Base-by-base conservation (phyloP, 1,139 yeast species). In the Debaryomycetaceae sp. region DNA sequence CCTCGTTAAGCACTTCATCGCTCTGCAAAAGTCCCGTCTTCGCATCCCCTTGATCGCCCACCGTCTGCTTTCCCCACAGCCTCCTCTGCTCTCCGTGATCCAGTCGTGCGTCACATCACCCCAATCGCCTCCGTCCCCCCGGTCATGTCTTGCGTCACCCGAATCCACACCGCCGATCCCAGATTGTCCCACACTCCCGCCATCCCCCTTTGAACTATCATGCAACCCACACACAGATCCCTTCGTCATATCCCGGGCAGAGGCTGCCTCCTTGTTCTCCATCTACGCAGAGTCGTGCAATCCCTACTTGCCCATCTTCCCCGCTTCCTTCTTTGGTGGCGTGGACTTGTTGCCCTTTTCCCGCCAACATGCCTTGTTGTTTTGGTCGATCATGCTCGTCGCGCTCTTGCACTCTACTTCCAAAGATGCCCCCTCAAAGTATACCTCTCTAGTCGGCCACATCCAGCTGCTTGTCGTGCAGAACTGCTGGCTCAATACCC, bases 401-500 rank as follows among this genome's bases (percentile, higher is more conserved):
- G 51, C 67, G 2, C 49, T 45, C 28, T 45, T 62, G 27, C 49
- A 47, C 30, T 37, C 44, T 23, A 39, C 45, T 4, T 40, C 41
- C 23, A 30, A 28, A 2, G 30, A 33, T 14, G 31, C 43, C 2
- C 33, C 48, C 13, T 29, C 35, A 12, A 41, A 39, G 22, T 62
- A 62, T 38, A 28, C 37, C 21, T 35, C 31, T 7, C 45, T 64
- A 26, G 37, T 55, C 2, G 47, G 50, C 15, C 68, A 62, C 32
- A 46, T 63, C 23, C 61, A 60, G 33, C 40, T 53, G 14, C 48
- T 62, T 38, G 68, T 63, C 25, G 69, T 62, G 26, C 53, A 53
- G 28, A 56, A 51, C 32, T 62, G 69, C 42, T 64, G 70, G 71
- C 47, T 58, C 31, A 50, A 55, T 27, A 64, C 70, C 15, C 71